These are phyloP conservation scores for Cercospora brassicicola DNA, from an alignment of 2,329 filamentous ascomycete genomes.

Conservation along the genomic window DNA sequence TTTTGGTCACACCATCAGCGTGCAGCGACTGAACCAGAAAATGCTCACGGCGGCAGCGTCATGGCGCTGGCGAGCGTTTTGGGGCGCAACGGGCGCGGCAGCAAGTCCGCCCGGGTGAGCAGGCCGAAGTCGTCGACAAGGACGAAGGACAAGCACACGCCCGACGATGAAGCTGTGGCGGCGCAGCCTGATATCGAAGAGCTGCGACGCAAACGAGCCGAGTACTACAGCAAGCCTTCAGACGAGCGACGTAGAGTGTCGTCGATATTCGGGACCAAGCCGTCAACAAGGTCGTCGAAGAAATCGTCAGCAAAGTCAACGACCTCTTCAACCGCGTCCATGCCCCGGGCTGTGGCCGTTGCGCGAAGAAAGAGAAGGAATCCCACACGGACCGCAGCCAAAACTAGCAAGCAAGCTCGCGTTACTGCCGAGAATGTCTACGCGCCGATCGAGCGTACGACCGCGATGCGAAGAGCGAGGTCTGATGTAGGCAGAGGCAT, in stretches of 20 bases:
- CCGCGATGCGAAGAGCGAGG: background rate
- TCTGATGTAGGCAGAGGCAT: background rate
- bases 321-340: constrained; percentile 13
- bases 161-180: constrained; percentile 19
- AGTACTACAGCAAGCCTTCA: constrained; percentile 36
- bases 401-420: constrained; percentile 11
- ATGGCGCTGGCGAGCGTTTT: constrained; percentile 27
- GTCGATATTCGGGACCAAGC: constrained; percentile 3
- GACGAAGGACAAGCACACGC: constrained; percentile 17
- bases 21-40: background rate
- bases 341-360: background rate
- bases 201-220: constrained; percentile 41
- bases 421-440: background rate
- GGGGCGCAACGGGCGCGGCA: constrained; percentile 25
- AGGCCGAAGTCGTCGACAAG: constrained; percentile 22
- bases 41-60: background rate
- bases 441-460: background rate
- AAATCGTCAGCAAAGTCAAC: constrained; percentile 9
- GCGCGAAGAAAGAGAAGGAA: constrained; percentile 11
- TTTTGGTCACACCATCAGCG: background rate
- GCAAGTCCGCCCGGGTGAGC: constrained; percentile 15
- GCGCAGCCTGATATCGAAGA: constrained; percentile 44
- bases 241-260: constrained; percentile 16
- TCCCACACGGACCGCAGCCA: background rate
- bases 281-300: background rate